Evolutionary conservation across 75 land plant species (phyloP).

Genomic region (Picea sitchensis): DNA sequence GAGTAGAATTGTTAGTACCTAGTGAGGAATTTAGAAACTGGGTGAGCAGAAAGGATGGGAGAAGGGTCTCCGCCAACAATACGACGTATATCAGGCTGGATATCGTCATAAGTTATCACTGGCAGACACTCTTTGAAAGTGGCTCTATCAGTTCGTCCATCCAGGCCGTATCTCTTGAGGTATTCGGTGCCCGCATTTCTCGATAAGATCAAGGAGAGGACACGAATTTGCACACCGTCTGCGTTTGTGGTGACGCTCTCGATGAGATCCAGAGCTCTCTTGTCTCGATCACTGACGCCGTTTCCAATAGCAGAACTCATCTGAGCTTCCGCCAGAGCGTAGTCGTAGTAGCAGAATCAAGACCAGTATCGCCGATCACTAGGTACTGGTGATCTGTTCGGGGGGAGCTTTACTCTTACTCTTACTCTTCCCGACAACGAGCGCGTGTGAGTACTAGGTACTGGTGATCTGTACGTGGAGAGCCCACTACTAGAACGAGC

Average conservation of each 20-base stretch:
- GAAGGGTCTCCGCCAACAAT: slow-evolving; percentile 80
- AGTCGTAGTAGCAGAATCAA: too few relatives aligned
- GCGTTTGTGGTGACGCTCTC: slow-evolving; percentile 13
- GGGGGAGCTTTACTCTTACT: too few relatives aligned
- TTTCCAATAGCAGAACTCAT: too few relatives aligned
- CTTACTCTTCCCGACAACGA: too few relatives aligned
- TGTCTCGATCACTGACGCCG: too few relatives aligned
- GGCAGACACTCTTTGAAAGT: slow-evolving; percentile 50
- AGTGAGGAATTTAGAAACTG: slow-evolving; percentile 73
- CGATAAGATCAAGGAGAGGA: slow-evolving; percentile 17
- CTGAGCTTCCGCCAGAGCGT: too few relatives aligned
- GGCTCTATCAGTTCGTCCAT: slow-evolving; percentile 29
- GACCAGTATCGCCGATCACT: too few relatives aligned
- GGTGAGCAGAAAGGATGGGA: slow-evolving; percentile 60
- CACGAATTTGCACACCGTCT: slow-evolving; percentile 10
- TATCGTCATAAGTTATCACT: slow-evolving; percentile 53
- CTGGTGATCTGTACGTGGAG: too few relatives aligned
- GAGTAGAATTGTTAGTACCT: slow-evolving; percentile 26
- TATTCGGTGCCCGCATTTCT: slow-evolving; percentile 27
- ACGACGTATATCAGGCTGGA: slow-evolving; percentile 62
- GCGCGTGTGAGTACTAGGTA: too few relatives aligned
- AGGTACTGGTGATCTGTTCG: too few relatives aligned
- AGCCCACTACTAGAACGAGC: too few relatives aligned
- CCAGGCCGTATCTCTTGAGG: slow-evolving; percentile 24
- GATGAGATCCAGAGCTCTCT: neutral